phyloP scores from a whole-genome alignment of 1,284 basidiomycete species.

The Laetiporus sulphureus region DNA sequence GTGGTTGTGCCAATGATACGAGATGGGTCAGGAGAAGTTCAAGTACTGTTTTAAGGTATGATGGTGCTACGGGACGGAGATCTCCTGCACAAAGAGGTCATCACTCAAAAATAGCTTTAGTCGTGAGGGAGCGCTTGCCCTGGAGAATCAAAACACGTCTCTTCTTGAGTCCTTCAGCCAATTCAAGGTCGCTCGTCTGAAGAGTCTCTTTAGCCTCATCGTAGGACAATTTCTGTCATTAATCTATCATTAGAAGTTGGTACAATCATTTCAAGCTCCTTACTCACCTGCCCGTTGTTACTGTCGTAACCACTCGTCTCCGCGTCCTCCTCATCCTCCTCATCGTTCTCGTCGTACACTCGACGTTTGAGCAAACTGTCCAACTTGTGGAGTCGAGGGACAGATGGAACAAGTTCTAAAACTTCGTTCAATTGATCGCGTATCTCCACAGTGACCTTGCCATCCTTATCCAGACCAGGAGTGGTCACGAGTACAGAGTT shows the following conservation, averaged over 20 bases:
- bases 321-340: slow-evolving; percentile 46
- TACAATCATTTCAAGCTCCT: too few relatives aligned
- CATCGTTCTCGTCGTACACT: slow-evolving; percentile 55
- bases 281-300: slow-evolving; percentile 15
- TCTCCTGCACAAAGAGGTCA: slow-evolving; percentile 34
- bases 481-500: slow-evolving; percentile 79
- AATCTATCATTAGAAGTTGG: too few relatives aligned
- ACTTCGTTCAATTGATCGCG: slow-evolving; percentile 72
- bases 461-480: slow-evolving; percentile 26
- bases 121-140: too few relatives aligned
- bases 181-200: slow-evolving; percentile 75
- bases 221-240: slow-evolving; percentile 41
- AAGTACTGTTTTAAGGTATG: slow-evolving; percentile 64
- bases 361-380: slow-evolving; percentile 51
- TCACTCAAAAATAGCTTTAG: too few relatives aligned
- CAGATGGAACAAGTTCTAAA: slow-evolving; percentile 65
- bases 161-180: slow-evolving; percentile 57
- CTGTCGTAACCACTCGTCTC: slow-evolving; percentile 29
- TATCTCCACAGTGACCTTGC: slow-evolving; percentile 35
- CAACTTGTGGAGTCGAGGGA: slow-evolving; percentile 73
- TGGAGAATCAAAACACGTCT: slow-evolving; percentile 65
- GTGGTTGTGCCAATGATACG: slow-evolving; percentile 47
- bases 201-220: slow-evolving; percentile 56
- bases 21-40: slow-evolving; percentile 68
- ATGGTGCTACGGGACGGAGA: slow-evolving; percentile 62